Evolutionary conservation across 192 early-diverging fungal genomes (phyloP), one percentile per base, ranked within the genome.

Genomic region (Pilaira anomala): DNA sequence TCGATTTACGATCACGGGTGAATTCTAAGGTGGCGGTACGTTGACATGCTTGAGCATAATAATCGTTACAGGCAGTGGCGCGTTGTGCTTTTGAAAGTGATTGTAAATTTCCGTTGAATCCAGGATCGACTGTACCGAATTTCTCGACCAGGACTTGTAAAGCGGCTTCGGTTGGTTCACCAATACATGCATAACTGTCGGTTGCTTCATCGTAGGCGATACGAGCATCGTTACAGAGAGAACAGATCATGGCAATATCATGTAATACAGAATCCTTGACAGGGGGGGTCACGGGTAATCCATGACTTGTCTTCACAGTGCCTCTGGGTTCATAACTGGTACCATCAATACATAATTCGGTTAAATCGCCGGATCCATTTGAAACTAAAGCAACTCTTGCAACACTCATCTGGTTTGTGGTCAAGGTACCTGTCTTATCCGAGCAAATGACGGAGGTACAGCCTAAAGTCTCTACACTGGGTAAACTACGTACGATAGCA

Each of bases 401-500:
- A 8, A 91, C 91, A 60, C 88, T 90, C 97, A 99, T 99, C 74
- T 97, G 91, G 78, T 97, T 97, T 25, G 95, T 97, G 12, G 97
- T 99, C 69, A 99, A 81, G 30, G 97, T 99, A 53, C 97, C 97
- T 16, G 97, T 99, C 82, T 99, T 99, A 84, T 99, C 97, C 8
- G 95, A 96, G 78, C 97, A 99, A 71, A 99, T 97, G 52, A 98
- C 91, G 70, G 86, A 89, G 25, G 95, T 97, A 77, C 96, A 95
- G 8, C 97, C 97, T 39, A 99, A 82, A 1, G 97, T 98, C 80
- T 99, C 97, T 49, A 99, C 96, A 40, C 84, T 86, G 25, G 90
- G 91, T 53, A 99, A 75, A 53, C 88, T 88, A 21, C 97, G 85
- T 26, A 99, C 97, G 76, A 99, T 97, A 21, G 97, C 97, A 60